Base-by-base conservation (phyloP, 345 rosid species). In the Toxicodendron radicans region DNA sequence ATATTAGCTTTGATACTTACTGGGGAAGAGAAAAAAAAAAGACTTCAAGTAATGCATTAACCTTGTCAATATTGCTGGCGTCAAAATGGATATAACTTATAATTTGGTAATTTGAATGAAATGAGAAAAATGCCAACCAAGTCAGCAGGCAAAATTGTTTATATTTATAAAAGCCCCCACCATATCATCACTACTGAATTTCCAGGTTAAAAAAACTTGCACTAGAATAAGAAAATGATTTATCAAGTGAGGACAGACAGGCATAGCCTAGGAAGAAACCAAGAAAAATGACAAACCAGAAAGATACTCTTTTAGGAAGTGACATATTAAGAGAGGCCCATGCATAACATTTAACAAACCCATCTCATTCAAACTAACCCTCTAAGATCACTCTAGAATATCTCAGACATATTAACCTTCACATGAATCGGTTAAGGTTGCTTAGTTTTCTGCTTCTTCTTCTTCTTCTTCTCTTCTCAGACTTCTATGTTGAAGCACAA, bases 401-500 rank as follows among this genome's bases (percentile, higher is more conserved):
- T 64, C 18, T 76, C 63, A 24, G 16, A 64, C 48, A 24, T 53
- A 11, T 62, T 12, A 3, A 5, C 51, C 48, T 51, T 59, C 70
- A 35, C 38, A 87, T 87, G 90, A 70, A 76, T 79, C 83, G 0
- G 58, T 68, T 43, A 30, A 18, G 52, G 43, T 56, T 71, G 7
- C 35, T 71, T 5, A 12, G 23, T 57, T 57, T 75, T 23, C 11
- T 59, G 10, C 43, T 79, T 30, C 43, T 38, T 38, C 41, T 35
- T 35, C 41, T 75, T 23, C 11, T 59, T 13, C 43, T 79, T 30
- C 61, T 69, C 10, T 46, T 57, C 45, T 7, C 30, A 23, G n/a
- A 76, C 59, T 65, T 77, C 61, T n/a, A 21, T 14, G 81, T 72
- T 2, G 76, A 68, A 65, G 78, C 79, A 3, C 91, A 91, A 51